phyloP scores from a whole-genome alignment of 1,284 basidiomycete genomes.

The Leccinum variabile region DNA sequence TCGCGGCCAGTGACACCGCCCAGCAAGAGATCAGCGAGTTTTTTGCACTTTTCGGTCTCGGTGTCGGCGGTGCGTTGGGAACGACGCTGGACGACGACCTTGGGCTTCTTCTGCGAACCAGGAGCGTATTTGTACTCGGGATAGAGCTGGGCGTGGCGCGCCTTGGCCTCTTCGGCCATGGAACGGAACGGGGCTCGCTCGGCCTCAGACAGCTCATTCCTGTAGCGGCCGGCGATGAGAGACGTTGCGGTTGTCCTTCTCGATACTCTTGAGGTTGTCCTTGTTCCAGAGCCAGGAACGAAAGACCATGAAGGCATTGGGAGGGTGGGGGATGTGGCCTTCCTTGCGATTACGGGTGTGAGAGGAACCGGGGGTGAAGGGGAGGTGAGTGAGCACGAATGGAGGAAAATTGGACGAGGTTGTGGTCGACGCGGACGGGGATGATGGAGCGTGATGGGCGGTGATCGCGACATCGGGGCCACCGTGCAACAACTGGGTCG shows the following conservation, averaged over 20 bases:
- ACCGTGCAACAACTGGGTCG: slow-evolving; percentile 11
- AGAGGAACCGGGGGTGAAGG: slow-evolving; percentile 35
- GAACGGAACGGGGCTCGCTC: slow-evolving; percentile 43
- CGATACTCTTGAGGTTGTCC: slow-evolving; percentile 43
- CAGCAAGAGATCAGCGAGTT: slow-evolving; percentile 44
- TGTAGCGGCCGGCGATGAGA: slow-evolving; percentile 49
- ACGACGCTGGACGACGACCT: slow-evolving; percentile 25
- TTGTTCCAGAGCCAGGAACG: slow-evolving; percentile 66
- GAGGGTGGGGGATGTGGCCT: slow-evolving; percentile 67
- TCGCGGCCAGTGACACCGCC: slow-evolving; percentile 42
- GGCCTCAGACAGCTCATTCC: slow-evolving; percentile 40
- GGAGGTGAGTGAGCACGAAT: slow-evolving; percentile 30
- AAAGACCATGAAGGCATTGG: slow-evolving; percentile 85
- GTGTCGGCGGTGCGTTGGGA: slow-evolving; percentile 30
- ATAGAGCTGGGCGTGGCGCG: slow-evolving; percentile 47
- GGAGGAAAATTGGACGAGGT: slow-evolving; percentile 17
- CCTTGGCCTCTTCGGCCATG: slow-evolving; percentile 49
- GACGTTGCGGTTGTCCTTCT: slow-evolving; percentile 51
- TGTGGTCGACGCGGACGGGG: slow-evolving; percentile 24
- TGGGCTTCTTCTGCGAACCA: slow-evolving; percentile 30
- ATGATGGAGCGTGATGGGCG: slow-evolving; percentile 12
- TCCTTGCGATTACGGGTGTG: slow-evolving; percentile 44
- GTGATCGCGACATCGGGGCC: slow-evolving; percentile 14
- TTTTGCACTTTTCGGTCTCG: slow-evolving; percentile 42
- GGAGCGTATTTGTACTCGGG: slow-evolving; percentile 61